These are phyloP conservation scores for Ziziphus jujuba DNA, from an alignment of 306 rosid genomes.

Conservation along the genomic window DNA sequence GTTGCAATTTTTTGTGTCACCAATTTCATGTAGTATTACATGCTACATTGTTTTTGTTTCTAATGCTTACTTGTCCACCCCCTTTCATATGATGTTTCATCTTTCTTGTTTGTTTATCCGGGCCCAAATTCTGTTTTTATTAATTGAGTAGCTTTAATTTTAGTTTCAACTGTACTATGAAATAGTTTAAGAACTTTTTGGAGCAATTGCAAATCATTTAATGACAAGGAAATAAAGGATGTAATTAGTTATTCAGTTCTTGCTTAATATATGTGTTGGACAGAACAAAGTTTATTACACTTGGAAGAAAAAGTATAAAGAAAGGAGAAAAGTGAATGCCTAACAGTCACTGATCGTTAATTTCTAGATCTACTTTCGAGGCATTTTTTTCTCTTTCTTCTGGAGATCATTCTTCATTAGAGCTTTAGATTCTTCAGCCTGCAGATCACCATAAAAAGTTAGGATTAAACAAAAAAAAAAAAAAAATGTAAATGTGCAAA, in stretches of 20 bases:
- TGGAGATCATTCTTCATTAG: conserved; percentile 25
- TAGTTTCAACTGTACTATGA: not conserved
- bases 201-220: conserved; percentile 12
- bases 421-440: conserved; percentile 48
- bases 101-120: too few relatives aligned
- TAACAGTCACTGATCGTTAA: conserved; percentile 14
- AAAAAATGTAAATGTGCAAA: conserved; percentile 11
- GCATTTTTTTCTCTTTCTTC: conserved; percentile 18
- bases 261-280: conserved; percentile 9
- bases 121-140: too few relatives aligned
- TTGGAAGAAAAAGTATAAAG: not conserved
- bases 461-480: not conserved
- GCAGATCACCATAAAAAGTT: conserved; percentile 22
- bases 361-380: conserved; percentile 20
- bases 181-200: conserved; percentile 12
- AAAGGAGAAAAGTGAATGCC: conserved; percentile 4
- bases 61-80: too few relatives aligned
- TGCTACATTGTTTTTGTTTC: too few relatives aligned
- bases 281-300: conserved; percentile 15
- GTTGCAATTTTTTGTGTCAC: not conserved
- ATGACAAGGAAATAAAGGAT: conserved; percentile 8
- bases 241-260: not conserved
- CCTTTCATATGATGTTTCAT: too few relatives aligned
- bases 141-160: too few relatives aligned
- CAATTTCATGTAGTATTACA: too few relatives aligned